These are phyloP conservation scores for Musa troglodytarum DNA, from an alignment of 176 grass and related monocot species.

Conservation along the genomic window DNA sequence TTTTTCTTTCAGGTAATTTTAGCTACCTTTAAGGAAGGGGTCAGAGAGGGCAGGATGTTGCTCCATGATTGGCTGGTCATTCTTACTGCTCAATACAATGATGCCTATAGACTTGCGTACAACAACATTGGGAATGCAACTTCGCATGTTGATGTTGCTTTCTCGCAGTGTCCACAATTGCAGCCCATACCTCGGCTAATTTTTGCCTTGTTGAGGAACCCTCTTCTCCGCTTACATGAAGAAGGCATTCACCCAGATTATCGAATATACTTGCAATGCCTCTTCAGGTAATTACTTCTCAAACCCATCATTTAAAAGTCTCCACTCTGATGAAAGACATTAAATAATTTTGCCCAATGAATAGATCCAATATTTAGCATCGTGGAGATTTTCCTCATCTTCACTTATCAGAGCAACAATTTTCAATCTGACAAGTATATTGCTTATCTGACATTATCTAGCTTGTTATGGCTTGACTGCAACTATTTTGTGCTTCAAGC, in stretches of 20 bases:
- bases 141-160: slow-evolving; percentile 62
- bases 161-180: slow-evolving; percentile 72
- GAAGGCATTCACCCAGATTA: slow-evolving; percentile 98
- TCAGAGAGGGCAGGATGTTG: slow-evolving; percentile 73
- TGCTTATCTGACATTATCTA: too few species aligned
- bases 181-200: slow-evolving; percentile 75
- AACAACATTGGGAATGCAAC: slow-evolving; percentile 31
- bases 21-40: slow-evolving; percentile 73
- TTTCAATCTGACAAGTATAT: too few species aligned
- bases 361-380: neutral
- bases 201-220: slow-evolving; percentile 79
- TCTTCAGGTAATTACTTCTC: slow-evolving; percentile 63
- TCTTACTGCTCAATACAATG: slow-evolving; percentile 65
- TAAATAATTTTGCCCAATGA: neutral
- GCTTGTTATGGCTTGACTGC: too few species aligned
- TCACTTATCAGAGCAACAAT: neutral
- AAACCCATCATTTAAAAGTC: neutral
- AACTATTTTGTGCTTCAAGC: too few species aligned
- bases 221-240: slow-evolving; percentile 84
- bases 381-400: neutral
- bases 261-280: slow-evolving; percentile 91
- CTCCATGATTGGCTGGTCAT: slow-evolving; percentile 85
- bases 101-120: slow-evolving; percentile 27
- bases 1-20: slow-evolving; percentile 66
- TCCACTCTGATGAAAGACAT: neutral